These are phyloP conservation scores for Tetramitus jugosus DNA, from an alignment of 208 protist species.

Conservation along the genomic window DNA sequence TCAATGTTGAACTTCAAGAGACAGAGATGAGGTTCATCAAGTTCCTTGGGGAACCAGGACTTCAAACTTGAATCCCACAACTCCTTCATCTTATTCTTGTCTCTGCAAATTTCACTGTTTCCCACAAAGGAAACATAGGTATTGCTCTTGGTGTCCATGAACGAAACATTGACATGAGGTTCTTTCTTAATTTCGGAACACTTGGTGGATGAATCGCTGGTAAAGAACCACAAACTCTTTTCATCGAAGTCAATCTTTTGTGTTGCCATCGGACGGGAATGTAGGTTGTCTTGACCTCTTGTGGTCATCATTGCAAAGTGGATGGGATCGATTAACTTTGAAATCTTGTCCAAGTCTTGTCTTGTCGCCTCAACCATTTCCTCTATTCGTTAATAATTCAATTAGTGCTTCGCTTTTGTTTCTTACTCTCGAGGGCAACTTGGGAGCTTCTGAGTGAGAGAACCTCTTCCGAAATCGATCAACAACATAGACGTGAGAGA, in stretches of 20 bases:
- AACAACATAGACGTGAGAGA: too few relatives aligned
- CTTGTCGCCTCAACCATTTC: not conserved
- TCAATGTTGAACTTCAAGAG: not conserved
- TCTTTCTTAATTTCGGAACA: not conserved
- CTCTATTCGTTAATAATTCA: too few relatives aligned
- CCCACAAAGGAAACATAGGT: not conserved
- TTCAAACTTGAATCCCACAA: not conserved
- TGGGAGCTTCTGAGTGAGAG: too few relatives aligned
- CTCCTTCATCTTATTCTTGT: not conserved
- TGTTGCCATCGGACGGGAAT: not conserved
- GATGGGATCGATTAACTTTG: not conserved
- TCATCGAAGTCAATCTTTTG: not conserved
- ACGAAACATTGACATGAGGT: not conserved
- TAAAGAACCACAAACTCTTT: not conserved
- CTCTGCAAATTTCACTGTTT: not conserved
- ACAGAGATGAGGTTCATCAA: not conserved
- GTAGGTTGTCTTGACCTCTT: not conserved
- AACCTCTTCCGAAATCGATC: too few relatives aligned
- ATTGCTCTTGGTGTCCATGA: not conserved
- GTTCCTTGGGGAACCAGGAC: not conserved
- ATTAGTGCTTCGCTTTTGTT: too few relatives aligned
- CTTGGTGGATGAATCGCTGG: not conserved
- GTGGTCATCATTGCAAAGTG: not conserved
- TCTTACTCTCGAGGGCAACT: too few relatives aligned
- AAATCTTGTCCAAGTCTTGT: not conserved